These are phyloP conservation scores for Heliamphora ciliata DNA, from an alignment of 179 eudicot species.

Conservation along the genomic window DNA sequence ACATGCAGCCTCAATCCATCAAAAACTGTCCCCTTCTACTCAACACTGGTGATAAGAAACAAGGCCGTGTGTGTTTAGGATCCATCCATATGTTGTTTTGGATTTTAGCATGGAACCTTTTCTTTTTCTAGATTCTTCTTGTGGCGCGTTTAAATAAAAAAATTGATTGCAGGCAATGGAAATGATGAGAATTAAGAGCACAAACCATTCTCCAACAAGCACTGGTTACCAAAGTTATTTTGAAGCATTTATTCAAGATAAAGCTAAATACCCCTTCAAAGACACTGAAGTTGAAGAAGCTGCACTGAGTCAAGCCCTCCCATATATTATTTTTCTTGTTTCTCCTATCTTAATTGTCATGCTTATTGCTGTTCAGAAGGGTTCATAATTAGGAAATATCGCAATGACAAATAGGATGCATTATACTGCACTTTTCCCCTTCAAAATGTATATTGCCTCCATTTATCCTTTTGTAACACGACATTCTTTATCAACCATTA, in stretches of 20 bases:
- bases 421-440: neutral
- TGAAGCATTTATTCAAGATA: conserved; percentile 65
- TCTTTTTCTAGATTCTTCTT: neutral
- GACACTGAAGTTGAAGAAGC: conserved; percentile 39
- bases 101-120: neutral
- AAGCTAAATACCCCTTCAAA: conserved; percentile 25
- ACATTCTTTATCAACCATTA: neutral
- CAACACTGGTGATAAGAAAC: too few species aligned
- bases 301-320: conserved; percentile 38
- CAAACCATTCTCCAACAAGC: conserved; percentile 29
- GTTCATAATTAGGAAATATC: conserved; percentile 18
- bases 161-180: conserved; percentile 76
- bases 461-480: neutral
- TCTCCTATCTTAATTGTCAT: conserved; percentile 60
- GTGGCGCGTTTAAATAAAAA: neutral
- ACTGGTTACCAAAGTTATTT: conserved; percentile 58
- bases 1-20: too few species aligned
- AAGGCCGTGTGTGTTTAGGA: neutral
- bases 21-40: too few species aligned
- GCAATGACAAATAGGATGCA: neutral
- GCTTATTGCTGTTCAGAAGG: conserved; percentile 40
- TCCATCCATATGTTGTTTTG: neutral
- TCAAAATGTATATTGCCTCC: conserved; percentile 4
- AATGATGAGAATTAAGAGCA: conserved; percentile 53
- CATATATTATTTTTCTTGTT: conserved; percentile 53